Evolutionary conservation across 352 stramenopile genomes (phyloP), one percentile per base, ranked within the genome.

Genomic region (Aphanomyces stellatus): DNA sequence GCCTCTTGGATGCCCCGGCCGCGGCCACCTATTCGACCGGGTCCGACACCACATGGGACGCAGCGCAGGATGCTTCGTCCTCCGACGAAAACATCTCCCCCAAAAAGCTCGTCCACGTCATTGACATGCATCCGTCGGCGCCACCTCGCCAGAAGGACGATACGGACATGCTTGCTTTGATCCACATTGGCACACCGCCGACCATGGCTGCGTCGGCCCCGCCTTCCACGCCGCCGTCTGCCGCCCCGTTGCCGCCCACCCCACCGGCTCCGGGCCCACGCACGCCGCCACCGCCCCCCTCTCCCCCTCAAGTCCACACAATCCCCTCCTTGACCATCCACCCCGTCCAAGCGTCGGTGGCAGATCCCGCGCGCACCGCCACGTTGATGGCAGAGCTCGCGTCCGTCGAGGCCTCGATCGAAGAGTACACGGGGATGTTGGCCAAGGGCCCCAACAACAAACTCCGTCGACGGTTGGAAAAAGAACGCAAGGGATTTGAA

Each of bases 371-470:
- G 1, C 24, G 22, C 53, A 27, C 15, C 3, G 24, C 30, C 27
- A 31, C 24, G 17, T n/a, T 35, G 7, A 10, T 51, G 11, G 27
- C 35, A 11, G 55, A 64, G 31, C 37, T 64, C 13, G 55, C 37
- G 6, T 27, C 35, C 22, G 31, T 64, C 19, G 55, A 64, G 19
- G 24, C 35, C n/a, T 49, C 33, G 1, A 64, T 64, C 28, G 33
- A 22, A 35, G 34, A 64, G 19, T 64, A 64, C 37, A 37, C 25
- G 15, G 4, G 1, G 6, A 51, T 64, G n/a, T 11, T 51, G 22
- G 37, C 55, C 22, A 19, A 48, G 2, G 55, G 19, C n/a, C 35
- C 35, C 41, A 49, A 64, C 55, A 53, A 53, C 24, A 62, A 64
- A 49, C 37, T 64, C 11, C 55, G 55, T 17, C 55, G 55, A 4